Evolutionary conservation across 2,329 filamentous ascomycete genomes (phyloP).

Genomic region (Sphaerulina populicola): DNA sequence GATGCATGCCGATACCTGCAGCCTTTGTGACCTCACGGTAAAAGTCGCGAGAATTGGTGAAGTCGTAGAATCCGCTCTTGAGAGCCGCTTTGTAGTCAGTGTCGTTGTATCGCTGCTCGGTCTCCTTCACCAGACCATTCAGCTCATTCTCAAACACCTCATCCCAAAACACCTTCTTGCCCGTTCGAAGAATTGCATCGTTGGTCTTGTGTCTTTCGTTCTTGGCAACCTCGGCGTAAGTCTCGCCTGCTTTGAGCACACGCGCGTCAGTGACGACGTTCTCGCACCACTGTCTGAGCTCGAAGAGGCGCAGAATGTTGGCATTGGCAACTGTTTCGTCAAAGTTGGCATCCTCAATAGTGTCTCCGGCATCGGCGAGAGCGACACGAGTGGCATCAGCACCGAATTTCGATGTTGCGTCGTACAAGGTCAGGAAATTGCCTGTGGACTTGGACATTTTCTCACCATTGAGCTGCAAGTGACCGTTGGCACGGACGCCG

Average conservation of each 20-base stretch:
- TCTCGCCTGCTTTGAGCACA: conserved; percentile 37
- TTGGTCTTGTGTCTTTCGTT: conserved; percentile 41
- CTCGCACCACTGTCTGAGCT: conserved; percentile 84
- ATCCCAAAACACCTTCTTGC: conserved; percentile 71
- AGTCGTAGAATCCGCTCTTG: conserved; percentile 77
- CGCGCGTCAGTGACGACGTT: conserved; percentile 61
- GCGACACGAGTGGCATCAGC: conserved; percentile 87
- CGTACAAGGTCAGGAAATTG: conserved; percentile 87
- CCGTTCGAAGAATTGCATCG: conserved; percentile 63
- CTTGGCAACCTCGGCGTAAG: conserved; percentile 37
- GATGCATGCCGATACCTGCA: conserved; percentile 77
- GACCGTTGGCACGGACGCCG: conserved; percentile 79
- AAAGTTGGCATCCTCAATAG: conserved; percentile 92
- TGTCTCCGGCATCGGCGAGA: conserved; percentile 88
- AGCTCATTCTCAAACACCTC: conserved; percentile 88
- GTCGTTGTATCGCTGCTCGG: conserved; percentile 65
- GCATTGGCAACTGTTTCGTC: conserved; percentile 91
- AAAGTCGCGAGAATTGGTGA: conserved; percentile 77
- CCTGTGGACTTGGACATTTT: conserved; percentile 99
- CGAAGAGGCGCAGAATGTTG: conserved; percentile 76
- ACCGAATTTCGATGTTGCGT: conserved; percentile 84
- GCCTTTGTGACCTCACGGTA: conserved; percentile 77
- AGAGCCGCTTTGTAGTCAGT: conserved; percentile 82
- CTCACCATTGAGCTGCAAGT: conserved; percentile 87
- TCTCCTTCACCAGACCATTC: conserved; percentile 71